phyloP scores from a whole-genome alignment of 306 rosid species.

The Aeschynomene evenia region DNA sequence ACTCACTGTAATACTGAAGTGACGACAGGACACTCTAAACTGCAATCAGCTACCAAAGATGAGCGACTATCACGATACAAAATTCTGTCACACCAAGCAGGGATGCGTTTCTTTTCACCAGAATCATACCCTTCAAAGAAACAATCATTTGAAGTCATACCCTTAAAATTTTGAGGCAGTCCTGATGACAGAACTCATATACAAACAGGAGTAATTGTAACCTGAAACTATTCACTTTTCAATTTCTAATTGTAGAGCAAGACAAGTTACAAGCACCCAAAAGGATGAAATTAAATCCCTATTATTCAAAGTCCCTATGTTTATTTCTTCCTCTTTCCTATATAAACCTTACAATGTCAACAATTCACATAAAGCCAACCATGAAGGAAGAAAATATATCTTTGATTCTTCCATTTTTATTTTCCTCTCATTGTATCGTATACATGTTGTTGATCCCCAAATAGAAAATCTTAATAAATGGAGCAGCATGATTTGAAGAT shows the following conservation, averaged over 20 bases:
- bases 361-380: conserved; percentile 46
- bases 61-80: conserved; percentile 84
- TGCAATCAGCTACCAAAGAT: conserved; percentile 60
- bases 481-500: conserved; percentile 45
- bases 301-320: not conserved
- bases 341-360: conserved; percentile 2
- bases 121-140: conserved; percentile 79
- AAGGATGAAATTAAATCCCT: conserved; percentile 7
- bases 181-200: conserved; percentile 2
- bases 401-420: conserved; percentile 4
- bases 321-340: conserved; percentile 16
- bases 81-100: conserved; percentile 99
- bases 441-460: conserved; percentile 13
- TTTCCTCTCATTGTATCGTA: not conserved
- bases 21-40: conserved; percentile 79
- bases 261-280: conserved; percentile 20
- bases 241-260: conserved; percentile 14
- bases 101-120: conserved; percentile 97
- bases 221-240: conserved; percentile 3
- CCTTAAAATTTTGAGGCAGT: conserved; percentile 26
- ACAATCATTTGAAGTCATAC: conserved; percentile 32
- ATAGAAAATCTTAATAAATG: conserved; percentile 16
- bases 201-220: conserved; percentile 21
- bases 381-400: conserved; percentile 41
- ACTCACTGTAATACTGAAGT: conserved; percentile 70